Evolutionary conservation across 768 basidiomycete genomes (phyloP), one percentile per base, ranked within the genome.

Genomic region (Galerina marginata): DNA sequence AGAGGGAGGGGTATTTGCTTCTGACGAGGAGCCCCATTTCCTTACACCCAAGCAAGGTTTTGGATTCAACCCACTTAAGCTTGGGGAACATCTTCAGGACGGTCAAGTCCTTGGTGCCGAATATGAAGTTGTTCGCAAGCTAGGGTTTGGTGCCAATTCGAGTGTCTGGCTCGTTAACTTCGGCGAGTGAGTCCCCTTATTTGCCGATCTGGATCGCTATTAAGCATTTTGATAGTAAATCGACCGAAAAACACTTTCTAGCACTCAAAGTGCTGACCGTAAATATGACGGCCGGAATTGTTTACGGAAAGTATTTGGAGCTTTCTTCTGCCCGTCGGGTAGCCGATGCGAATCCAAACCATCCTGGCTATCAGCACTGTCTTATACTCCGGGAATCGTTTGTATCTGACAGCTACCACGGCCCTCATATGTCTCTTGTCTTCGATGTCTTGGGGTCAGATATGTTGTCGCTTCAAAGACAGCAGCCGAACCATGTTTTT

Each of bases 371-470:
- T 48, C 46, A 48, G 46, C 46, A 48, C 26, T 48, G 46, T 48
- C 46, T 23, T 12, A 48, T 29, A 16, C 46, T 48, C 46, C 46
- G 23, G 0, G 46, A 48, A 9, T 20, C 46, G 12, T 25, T 48
- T 20, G 36, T 50, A n/a, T 50, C 29, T 29, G 26, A 50, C 49
- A 25, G 49, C 49, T 50, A 25, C 49, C 49, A 50, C 16, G 29
- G 46, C 46, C 46, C 46, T 11, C 49, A 36, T 38, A 50, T 50
- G 29, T 50, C 49, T 16, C 49, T 50, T 33, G 49, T 38, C 49
- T 50, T 50, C 49, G 12, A 50, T n/a, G 49, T 50, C 49, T 38
- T 50, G 49, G 49, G 49, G 37, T 50, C 49, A 36, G 37, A 50
- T 37, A 33, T 37, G 10, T 9, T 15, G 49, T 33, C 49, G 29